phyloP scores from a whole-genome alignment of 2,329 filamentous ascomycete genomes.

The Pseudogymnoascus sp. region DNA sequence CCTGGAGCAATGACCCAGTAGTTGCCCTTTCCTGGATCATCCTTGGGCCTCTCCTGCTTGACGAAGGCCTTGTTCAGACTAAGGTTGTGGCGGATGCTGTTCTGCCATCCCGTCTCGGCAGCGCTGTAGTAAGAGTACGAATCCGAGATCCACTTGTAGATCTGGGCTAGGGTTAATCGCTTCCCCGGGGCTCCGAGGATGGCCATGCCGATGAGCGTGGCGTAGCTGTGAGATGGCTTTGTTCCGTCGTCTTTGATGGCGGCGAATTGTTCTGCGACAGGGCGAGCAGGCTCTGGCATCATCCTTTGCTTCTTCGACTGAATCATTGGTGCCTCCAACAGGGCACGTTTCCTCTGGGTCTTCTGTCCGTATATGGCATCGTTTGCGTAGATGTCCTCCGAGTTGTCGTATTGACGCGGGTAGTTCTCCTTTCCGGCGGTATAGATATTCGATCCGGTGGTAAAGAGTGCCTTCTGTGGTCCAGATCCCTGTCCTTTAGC shows the following conservation, averaged over 20 bases:
- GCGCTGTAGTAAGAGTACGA: conserved; percentile 81
- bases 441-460: conserved; percentile 31
- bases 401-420: conserved; percentile 25
- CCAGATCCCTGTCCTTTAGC: conserved; percentile 40
- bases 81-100: conserved; percentile 96
- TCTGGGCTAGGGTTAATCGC: conserved; percentile 82
- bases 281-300: conserved; percentile 29
- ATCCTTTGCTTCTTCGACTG: conserved; percentile 61
- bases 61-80: conserved; percentile 95
- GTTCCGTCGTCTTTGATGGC: conserved; percentile 72
- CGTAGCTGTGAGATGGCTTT: conserved; percentile 90
- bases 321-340: conserved; percentile 66
- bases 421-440: conserved; percentile 47
- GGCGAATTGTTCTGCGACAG: conserved; percentile 72
- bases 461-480: conserved; percentile 43
- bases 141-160: conserved; percentile 99
- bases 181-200: conserved; percentile 79
- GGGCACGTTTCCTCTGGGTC: conserved; percentile 47
- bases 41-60: conserved; percentile 92
- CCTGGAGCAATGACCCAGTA: conserved; percentile 94
- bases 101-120: conserved; percentile 89
- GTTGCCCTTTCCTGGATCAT: conserved; percentile 94
- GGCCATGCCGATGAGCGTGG: conserved; percentile 91
- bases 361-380: conserved; percentile 45
- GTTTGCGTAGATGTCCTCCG: conserved; percentile 19